Base-by-base conservation (phyloP, 2,329 filamentous ascomycete species). In the Xylaria sp. region DNA sequence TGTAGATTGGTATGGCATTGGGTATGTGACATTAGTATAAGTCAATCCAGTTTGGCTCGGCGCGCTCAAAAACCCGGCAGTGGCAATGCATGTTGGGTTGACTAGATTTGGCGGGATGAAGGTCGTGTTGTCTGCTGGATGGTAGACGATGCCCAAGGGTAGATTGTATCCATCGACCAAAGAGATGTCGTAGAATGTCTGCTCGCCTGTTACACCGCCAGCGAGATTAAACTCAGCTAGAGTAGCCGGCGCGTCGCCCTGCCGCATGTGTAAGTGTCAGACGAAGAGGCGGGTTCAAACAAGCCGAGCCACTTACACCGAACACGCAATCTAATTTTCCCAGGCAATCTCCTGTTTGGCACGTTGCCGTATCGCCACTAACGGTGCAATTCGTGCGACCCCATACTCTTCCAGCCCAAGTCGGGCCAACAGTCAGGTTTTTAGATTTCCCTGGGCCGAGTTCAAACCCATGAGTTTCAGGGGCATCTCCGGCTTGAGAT, bases 101-200 rank as follows among this genome's bases (percentile, higher is more conserved):
- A 90, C 92, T 25, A 93, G 83, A 73, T 93, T 94, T 9, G 91
- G 90, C 13, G 92, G 90, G 65, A 94, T 89, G 61, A 91, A 85
- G 1, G 83, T 84, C 7, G 86, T 84, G 72, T 92, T 89, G 61
- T 85, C 83, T 25, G 89, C 85, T 2, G 87, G 85, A 29, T 87
- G 82, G 71, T 89, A 86, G 61, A 84, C 82, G 75, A 88, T 87
- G 33, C 87, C 90, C 68, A 94, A 76, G 1, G 91, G 91, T 1
- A 95, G 79, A 75, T 95, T 95, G 84, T 95, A 95, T 55, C 92
- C 92, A 75, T 96, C 92, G 25, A 96, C 92, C 2, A 95, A 84
- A 45, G 91, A 94, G 69, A 96, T 92, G 77, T 96, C 92, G 80
- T 94, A 95, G 77, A 93, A 96, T 10, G 89, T 91, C 75, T 94